Evolutionary conservation across 345 rosid genomes (phyloP), one percentile per base, ranked within the genome.

Genomic region (Camelina sativa): DNA sequence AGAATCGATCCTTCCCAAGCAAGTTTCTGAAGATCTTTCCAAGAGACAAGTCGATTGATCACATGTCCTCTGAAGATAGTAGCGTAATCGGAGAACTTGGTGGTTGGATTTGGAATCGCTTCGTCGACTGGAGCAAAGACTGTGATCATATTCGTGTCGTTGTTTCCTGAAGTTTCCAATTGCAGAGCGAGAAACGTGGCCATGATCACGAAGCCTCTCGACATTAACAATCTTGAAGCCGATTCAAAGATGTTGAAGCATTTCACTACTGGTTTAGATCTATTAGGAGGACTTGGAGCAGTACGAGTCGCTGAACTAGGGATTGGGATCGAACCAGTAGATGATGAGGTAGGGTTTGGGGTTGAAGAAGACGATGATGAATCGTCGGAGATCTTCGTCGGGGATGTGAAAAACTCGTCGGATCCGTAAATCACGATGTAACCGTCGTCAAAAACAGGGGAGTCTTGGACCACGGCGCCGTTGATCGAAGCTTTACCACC

Each of bases 151-250:
- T 82, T 68, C 5, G 30, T 28, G 30, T 28, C 30, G 34, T 56
- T 75, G 68, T 62, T 70, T 4, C 20, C 62, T 11, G 73, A 69
- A 23, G 58, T 65, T 6, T 46, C 71, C 1, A 81, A 50, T 54
- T 85, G 88, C 35, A 80, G 22, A 75, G 80, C 86, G 28, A 81
- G 88, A 79, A 79, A 81, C 8, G 81, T 73, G 3, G 81, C 81
- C 81, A 81, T 76, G 10, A 80, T 69, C 10, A 80, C 72, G 40
- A 67, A 81, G 2, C 86, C 85, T 62, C 82, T 75, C 0, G 84
- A 71, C 17, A 65, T 73, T 56, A 85, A 70, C 69, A 67, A 77
- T 40, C 74, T 58, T 12, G 83, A 76, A 50, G 85, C 88, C 4
- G 73, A 53, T 7, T 67, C 69, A 12, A 79, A 76, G 58, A 59